Conservation (phyloP, 768 basidiomycete genomes). For the Leccinum ochraceum region DNA sequence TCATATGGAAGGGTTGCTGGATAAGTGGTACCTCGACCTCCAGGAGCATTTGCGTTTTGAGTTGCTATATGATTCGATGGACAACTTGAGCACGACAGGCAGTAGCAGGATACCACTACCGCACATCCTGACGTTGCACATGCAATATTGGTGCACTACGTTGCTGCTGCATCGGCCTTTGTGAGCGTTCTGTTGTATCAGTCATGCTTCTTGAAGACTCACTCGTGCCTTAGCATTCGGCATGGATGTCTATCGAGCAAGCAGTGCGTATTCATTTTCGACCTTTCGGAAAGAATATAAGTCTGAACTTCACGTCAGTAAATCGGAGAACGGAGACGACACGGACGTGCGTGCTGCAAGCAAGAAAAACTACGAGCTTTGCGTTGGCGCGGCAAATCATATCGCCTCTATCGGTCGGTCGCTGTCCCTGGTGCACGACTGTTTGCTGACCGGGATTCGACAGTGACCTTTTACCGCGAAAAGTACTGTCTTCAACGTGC, state of each 20-base stretch:
- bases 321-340: constrained; percentile 48
- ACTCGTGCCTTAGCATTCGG: constrained; percentile 25
- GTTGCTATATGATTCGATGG: constrained; percentile 42
- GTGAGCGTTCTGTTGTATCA: constrained; percentile 42
- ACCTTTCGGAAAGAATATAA: neutral
- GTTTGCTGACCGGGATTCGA: constrained; percentile 2
- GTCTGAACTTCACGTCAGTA: constrained; percentile 21
- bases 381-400: constrained; percentile 76
- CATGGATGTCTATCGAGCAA: constrained; percentile 35
- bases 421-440: neutral
- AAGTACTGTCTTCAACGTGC: constrained; percentile 60
- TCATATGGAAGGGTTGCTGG: constrained; percentile 59
- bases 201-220: constrained; percentile 4
- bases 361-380: constrained; percentile 70
- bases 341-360: constrained; percentile 53
- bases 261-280: constrained; percentile 32
- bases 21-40: constrained; percentile 75
- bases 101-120: constrained; percentile 49
- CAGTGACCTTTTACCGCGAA: constrained; percentile 62
- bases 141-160: constrained; percentile 86
- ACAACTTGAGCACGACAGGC: constrained; percentile 16
- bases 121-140: constrained; percentile 72
- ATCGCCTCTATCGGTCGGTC: constrained; percentile 66
- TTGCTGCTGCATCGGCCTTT: constrained; percentile 77
- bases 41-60: constrained; percentile 70